Base-by-base conservation (phyloP, 1,284 basidiomycete species). In the Takashimella tepidaria region DNA sequence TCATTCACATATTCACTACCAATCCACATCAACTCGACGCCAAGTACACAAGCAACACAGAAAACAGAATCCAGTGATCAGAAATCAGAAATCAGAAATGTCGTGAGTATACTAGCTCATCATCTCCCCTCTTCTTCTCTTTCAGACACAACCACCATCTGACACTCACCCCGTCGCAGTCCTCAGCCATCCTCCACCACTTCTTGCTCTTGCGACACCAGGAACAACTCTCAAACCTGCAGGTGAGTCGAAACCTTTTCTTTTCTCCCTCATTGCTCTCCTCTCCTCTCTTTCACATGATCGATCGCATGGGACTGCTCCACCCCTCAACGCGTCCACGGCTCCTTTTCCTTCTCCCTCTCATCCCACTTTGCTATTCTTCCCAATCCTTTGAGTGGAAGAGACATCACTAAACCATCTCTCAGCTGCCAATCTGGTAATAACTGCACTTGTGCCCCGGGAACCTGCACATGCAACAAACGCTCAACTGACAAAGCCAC, bases 371-470 rank as follows among this genome's bases (percentile, higher is more conserved):
- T n/a, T 19, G 26, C 45, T 24, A 12, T 25, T 2, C 3, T 3
- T 11, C 21, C 3, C 21, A 22, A 16, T 13, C 45, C 11, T n/a
- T n/a, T n/a, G n/a, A n/a, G n/a, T n/a, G n/a, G n/a, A n/a, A n/a
- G n/a, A n/a, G 20, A 47, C 13, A 27, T 4, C 11, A 10, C 25
- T 12, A 22, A 46, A 49, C 47, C 10, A 31, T n/a, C n/a, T 41
- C 19, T 25, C 52, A 64, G 63, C 10, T 66, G 63, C 53, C 54
- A 62, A 45, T 52, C 53, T 20, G 53, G 41, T 4, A 31, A 50
- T 52, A 45, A 49, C 11, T 58, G 65, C 55, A 56, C 61, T 16
- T 68, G 66, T 44, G 49, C 54, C n/a, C 61, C 64, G 10, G 64
- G 63, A 24, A 11, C 55, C 41, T 66, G 66, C 54, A 53, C 49